Conservation (phyloP, 2,329 filamentous ascomycete species). For the Myriosclerotinia duriaeana region DNA sequence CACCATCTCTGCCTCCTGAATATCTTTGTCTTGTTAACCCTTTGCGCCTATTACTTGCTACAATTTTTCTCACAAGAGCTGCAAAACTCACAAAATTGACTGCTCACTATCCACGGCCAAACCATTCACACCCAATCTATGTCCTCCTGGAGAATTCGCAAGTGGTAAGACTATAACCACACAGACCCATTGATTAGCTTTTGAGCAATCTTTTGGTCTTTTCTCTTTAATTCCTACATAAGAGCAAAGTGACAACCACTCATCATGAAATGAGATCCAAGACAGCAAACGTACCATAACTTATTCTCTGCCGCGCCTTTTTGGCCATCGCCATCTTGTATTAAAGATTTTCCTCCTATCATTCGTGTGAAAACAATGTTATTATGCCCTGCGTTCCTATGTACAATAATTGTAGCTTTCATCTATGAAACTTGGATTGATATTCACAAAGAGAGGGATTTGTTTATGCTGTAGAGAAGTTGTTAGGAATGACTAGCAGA, state of each 20-base stretch:
- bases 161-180: constrained; percentile 62
- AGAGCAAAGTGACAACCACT: not conserved
- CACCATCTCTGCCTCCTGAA: constrained; percentile 91
- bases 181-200: not conserved
- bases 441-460: constrained; percentile 1
- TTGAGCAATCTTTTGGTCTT: constrained; percentile 17
- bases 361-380: not conserved
- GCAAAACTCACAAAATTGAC: constrained; percentile 71
- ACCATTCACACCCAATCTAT: constrained; percentile 92
- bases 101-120: constrained; percentile 81
- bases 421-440: not conserved
- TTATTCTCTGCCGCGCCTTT: constrained; percentile 68
- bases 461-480: not conserved
- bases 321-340: constrained; percentile 54
- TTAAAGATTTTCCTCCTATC: not conserved
- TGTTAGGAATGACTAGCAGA: constrained; percentile 6
- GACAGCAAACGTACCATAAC: constrained; percentile 56
- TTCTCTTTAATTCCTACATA: not conserved
- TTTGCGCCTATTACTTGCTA: constrained; percentile 24
- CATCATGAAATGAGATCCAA: not conserved
- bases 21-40: constrained; percentile 60
- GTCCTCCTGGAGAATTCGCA: constrained; percentile 74
- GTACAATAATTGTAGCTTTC: constrained; percentile 2
- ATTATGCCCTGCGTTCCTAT: not conserved
- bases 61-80: not conserved